Evolutionary conservation across 2,329 filamentous ascomycete species (phyloP), one percentile per base, ranked within the genome.

Genomic region (Xylaria sp.): DNA sequence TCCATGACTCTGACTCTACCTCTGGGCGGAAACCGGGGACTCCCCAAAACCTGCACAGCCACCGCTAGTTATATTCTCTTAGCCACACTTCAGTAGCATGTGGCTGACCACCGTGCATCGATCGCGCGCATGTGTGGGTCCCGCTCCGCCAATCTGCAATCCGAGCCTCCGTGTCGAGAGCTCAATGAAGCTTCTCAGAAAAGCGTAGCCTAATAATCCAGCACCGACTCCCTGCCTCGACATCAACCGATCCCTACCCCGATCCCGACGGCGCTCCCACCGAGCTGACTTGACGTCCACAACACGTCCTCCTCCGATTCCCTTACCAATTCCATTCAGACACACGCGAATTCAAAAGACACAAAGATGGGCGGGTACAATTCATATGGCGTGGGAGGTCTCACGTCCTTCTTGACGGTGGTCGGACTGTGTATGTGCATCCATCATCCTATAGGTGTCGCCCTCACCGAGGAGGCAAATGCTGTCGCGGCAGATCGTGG

Each of bases 361-460:
- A 21, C 24, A 3, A 66, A 27, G 50, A 69, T 66, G 63, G 63
- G 62, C 19, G 60, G 60, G 30, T 69, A 67, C 64, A 69, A 71
- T 24, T 62, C 34, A 1, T 73, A 73, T 61, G 69, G 71, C 60
- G 67, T 65, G 59, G 71, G 71, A 61, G 71, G 70, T 61, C 71
- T 73, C 61, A 72, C 71, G 66, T 67, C 68, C 61, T 67, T 71
- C 34, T 65, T 73, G 39, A 69, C 70, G 7, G 51, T 77, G 8
- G 76, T 77, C 55, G 76, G 76, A 66, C 61, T 77, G 56, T 77
- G 76, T 77, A 77, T 48, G 76, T 75, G 51, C 51, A 30, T 14
- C 11, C 39, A n/a, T 14, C 48, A 48, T 57, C 55, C 11, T 24
- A 21, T 14, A 50, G 24, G 12, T 19, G 17, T 21, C 32, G 53